Conservation (phyloP, 805 yeast genomes). For the Nakazawaea anatomiae region DNA sequence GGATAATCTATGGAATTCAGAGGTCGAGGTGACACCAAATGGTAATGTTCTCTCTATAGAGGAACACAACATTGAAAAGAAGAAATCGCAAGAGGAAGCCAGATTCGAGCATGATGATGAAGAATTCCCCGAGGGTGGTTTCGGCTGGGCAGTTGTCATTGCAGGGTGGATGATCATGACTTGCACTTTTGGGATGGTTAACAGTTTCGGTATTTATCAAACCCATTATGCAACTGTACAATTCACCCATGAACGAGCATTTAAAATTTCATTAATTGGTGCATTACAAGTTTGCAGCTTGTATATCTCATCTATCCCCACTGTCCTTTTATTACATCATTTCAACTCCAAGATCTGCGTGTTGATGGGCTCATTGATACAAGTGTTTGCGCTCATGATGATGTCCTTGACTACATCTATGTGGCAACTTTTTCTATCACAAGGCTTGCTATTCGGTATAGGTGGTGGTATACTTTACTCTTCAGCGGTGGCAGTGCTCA, state of each 20-base stretch:
- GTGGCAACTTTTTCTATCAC: slow-evolving; percentile 49
- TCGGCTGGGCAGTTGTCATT: slow-evolving; percentile 47
- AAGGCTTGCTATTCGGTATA: slow-evolving; percentile 44
- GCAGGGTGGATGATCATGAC: slow-evolving; percentile 39
- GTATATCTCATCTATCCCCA: slow-evolving; percentile 43
- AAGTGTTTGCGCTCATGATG: slow-evolving; percentile 38
- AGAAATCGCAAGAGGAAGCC: not conserved
- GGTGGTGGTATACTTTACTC: slow-evolving; percentile 39
- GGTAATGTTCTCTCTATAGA: not conserved
- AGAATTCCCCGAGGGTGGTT: slow-evolving; percentile 46
- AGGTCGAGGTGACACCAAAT: not conserved
- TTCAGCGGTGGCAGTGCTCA: slow-evolving; percentile 37
- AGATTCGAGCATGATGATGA: slow-evolving; percentile 13
- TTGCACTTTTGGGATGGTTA: slow-evolving; percentile 54
- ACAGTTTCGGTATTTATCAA: slow-evolving; percentile 54
- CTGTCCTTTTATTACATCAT: slow-evolving; percentile 32
- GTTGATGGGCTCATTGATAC: slow-evolving; percentile 36
- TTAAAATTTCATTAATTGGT: slow-evolving; percentile 48
- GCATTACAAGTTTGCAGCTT: slow-evolving; percentile 43
- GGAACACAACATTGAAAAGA: not conserved
- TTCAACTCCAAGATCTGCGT: slow-evolving; percentile 35
- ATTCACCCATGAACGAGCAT: slow-evolving; percentile 38
- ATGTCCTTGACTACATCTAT: slow-evolving; percentile 37
- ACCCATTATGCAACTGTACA: slow-evolving; percentile 34
- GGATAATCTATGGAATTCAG: not conserved